Base-by-base conservation (phyloP, 2,329 filamentous ascomycete species). In the Ophioceras dolichostomum region DNA sequence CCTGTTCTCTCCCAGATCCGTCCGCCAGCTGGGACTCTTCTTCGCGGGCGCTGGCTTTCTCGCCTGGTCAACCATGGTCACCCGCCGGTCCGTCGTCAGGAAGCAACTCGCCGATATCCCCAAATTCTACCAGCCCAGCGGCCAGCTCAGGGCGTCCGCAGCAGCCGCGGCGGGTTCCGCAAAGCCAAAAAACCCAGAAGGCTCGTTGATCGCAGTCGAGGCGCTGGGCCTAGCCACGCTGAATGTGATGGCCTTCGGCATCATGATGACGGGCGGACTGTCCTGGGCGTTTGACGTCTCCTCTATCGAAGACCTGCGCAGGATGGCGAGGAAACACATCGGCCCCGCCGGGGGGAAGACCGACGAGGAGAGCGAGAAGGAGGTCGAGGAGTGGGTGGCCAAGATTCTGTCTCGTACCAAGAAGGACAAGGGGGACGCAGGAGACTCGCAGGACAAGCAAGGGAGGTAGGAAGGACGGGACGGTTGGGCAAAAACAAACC, bases 141-240 rank as follows among this genome's bases (percentile, higher is more conserved):
- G 73, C 56, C 74, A 73, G 28, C 47, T 45, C 39, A 37, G 41
- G 30, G 27, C 45, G 10, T 31, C 39, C 18, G 53, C 27, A 41
- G 56, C 36, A 6, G 48, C 47, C 31, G 48, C 47, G 60, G 67
- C 57, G 57, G 56, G 52, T 57, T 36, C 64, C 32, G 67, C 75
- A 20, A 14, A 4, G 28, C 8, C 16, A 2, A 14, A n/a, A 19
- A 28, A 37, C 27, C 35, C 35, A 5, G 36, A 79, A 50, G 77
- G 78, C 7, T 69, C 75, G 2, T 55, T 82, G 28, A 79, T 95
- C 44, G 89, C 89, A 1, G 60, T 82, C 24, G 83, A 94, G 58
- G 89, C 89, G 0, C 65, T 98, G 17, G 83, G 79, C 34, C 65
- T 95, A 26, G 91, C 89, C 0, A 94, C 88, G 0, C 69, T 95